These are phyloP conservation scores for Sugiyamaella paludigena DNA, from an alignment of 1,139 yeast species.

Conservation along the genomic window DNA sequence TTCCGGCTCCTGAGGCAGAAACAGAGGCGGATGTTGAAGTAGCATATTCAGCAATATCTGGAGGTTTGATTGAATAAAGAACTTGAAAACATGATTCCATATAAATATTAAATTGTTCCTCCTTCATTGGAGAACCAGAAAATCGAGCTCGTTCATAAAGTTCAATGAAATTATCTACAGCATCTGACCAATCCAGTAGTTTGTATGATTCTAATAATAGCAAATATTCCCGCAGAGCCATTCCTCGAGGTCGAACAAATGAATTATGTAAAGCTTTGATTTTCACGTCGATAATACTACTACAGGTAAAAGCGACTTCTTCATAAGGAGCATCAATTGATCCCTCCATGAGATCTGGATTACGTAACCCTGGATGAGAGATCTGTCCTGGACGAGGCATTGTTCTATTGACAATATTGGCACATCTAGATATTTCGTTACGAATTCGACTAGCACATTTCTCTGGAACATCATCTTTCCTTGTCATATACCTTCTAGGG, in stretches of 20 bases:
- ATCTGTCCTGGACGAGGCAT: conserved; percentile 48
- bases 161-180: conserved; percentile 43
- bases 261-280: conserved; percentile 45
- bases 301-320: conserved; percentile 49
- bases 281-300: conserved; percentile 42
- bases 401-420: conserved; percentile 48
- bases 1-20: background rate
- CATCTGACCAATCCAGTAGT: conserved; percentile 24
- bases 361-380: conserved; percentile 62
- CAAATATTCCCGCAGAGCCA: conserved; percentile 53
- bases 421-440: conserved; percentile 47
- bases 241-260: conserved; percentile 40
- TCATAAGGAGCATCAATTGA: conserved; percentile 61
- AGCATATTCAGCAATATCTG: conserved; percentile 5
- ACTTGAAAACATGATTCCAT: conserved; percentile 45
- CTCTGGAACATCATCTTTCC: conserved; percentile 60
- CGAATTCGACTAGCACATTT: conserved; percentile 45
- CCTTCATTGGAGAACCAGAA: conserved; percentile 60
- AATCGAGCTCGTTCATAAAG: conserved; percentile 72
- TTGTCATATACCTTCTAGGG: conserved; percentile 73
- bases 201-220: conserved; percentile 38
- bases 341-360: conserved; percentile 40
- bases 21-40: conserved; percentile 1
- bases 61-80: conserved; percentile 22
- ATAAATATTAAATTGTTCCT: conserved; percentile 59